phyloP scores from a whole-genome alignment of 2,329 filamentous ascomycete species.

The Nemania bipapillata region DNA sequence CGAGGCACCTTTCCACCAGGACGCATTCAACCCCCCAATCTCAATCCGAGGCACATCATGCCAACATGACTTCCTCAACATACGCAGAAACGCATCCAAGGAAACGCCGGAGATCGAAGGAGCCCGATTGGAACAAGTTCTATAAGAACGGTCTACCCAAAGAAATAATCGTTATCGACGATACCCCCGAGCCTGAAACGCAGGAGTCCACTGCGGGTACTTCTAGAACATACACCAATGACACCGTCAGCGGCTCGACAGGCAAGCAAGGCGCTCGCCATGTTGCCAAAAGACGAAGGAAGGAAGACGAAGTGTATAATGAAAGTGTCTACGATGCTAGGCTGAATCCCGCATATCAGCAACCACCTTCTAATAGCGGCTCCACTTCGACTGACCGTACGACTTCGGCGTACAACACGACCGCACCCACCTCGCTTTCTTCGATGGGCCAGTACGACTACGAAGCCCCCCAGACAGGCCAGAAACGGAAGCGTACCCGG shows the following conservation, averaged over 20 bases:
- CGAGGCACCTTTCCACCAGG: constrained; percentile 49
- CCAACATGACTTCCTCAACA: constrained; percentile 54
- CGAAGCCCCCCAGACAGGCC: constrained; percentile 73
- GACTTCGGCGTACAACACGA: constrained; percentile 82
- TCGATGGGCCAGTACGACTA: constrained; percentile 73
- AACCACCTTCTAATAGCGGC: constrained; percentile 75
- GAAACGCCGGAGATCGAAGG: constrained; percentile 68
- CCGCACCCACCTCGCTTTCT: constrained; percentile 82
- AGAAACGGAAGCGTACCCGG: constrained; percentile 86
- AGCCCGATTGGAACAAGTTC: constrained; percentile 82
- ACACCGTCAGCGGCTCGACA: constrained; percentile 48
- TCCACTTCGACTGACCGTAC: constrained; percentile 87
- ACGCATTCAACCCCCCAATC: constrained; percentile 51
- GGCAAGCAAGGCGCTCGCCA: constrained; percentile 56
- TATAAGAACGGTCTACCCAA: constrained; percentile 85
- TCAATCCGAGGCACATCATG: constrained; percentile 50
- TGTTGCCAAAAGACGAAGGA: constrained; percentile 79
- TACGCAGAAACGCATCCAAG: constrained; percentile 52
- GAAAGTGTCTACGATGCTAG: constrained; percentile 77
- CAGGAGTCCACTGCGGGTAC: constrained; percentile 48
- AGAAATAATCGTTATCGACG: constrained; percentile 85
- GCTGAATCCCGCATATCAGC: constrained; percentile 75
- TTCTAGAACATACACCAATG: constrained; percentile 54
- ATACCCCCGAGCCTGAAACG: constrained; percentile 71
- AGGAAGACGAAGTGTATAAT: constrained; percentile 68